These are phyloP conservation scores for Sphaerulina musiva DNA, from an alignment of 2,329 filamentous ascomycete genomes.

Conservation along the genomic window DNA sequence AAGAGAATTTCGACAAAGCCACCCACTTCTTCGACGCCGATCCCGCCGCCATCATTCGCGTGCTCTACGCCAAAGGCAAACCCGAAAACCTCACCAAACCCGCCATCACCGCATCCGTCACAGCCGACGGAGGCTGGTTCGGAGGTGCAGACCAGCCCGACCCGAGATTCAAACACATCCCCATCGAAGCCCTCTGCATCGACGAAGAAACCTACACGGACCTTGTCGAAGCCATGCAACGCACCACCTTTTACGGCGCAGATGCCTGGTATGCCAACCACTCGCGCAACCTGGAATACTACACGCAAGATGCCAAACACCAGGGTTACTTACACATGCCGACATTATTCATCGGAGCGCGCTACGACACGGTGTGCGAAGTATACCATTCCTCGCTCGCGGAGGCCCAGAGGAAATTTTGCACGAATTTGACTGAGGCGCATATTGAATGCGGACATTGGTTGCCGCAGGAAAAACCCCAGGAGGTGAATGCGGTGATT, in stretches of 20 bases:
- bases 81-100: conserved; percentile 28
- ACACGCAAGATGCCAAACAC: conserved; percentile 34
- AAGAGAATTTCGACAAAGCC: conserved; percentile 25
- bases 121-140: conserved; percentile 32
- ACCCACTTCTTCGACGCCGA: conserved; percentile 19
- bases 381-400: conserved; percentile 32
- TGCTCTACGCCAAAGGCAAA: conserved; percentile 25
- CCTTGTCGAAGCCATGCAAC: conserved; percentile 34
- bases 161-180: conserved; percentile 28
- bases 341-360: conserved; percentile 37
- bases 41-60: conserved; percentile 26
- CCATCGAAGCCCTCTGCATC: conserved; percentile 26
- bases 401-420: conserved; percentile 33
- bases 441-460: conserved; percentile 25
- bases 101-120: conserved; percentile 14
- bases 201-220: conserved; percentile 29
- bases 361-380: conserved; percentile 37
- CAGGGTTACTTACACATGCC: conserved; percentile 33
- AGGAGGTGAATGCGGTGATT: conserved; percentile 25
- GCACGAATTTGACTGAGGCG: conserved; percentile 37
- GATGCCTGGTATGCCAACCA: conserved; percentile 43
- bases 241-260: conserved; percentile 37
- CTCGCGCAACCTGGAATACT: conserved; percentile 39
- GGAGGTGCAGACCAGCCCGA: conserved; percentile 26
- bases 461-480: conserved; percentile 25